Conservation (phyloP, 208 protist genomes). For the Vickermania spadyakhi region DNA sequence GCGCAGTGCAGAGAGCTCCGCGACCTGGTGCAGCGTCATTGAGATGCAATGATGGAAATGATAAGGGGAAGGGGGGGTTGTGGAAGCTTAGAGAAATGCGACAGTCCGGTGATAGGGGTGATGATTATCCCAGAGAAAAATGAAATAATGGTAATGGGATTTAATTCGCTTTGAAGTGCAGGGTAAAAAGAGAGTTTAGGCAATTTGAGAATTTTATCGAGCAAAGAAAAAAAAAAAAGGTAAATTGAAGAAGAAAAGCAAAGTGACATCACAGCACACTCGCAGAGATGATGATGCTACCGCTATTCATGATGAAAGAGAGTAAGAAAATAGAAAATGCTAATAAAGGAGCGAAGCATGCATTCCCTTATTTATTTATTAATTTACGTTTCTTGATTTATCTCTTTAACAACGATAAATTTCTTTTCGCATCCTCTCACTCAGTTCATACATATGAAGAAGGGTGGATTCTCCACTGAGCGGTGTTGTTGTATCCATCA, state of each 20-base stretch:
- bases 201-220: too few species aligned
- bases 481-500: too few species aligned
- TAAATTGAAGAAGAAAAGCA: neutral
- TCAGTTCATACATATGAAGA: too few species aligned
- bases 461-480: too few species aligned
- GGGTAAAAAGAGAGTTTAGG: too few species aligned
- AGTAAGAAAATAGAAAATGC: too few species aligned
- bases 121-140: neutral
- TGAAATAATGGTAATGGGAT: neutral
- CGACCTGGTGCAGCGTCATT: neutral
- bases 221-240: neutral
- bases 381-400: too few species aligned
- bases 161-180: too few species aligned
- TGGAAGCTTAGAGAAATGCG: neutral
- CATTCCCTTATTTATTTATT: too few species aligned
- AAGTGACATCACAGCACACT: neutral
- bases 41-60: neutral
- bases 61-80: neutral
- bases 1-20: constrained; percentile 1
- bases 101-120: neutral
- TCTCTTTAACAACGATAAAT: too few species aligned
- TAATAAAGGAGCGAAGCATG: too few species aligned
- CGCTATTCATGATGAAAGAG: neutral
- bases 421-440: too few species aligned
- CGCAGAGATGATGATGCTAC: neutral